These are phyloP conservation scores for Asterochloris erici DNA, from an alignment of 139 green algal genomes.

Conservation along the genomic window DNA sequence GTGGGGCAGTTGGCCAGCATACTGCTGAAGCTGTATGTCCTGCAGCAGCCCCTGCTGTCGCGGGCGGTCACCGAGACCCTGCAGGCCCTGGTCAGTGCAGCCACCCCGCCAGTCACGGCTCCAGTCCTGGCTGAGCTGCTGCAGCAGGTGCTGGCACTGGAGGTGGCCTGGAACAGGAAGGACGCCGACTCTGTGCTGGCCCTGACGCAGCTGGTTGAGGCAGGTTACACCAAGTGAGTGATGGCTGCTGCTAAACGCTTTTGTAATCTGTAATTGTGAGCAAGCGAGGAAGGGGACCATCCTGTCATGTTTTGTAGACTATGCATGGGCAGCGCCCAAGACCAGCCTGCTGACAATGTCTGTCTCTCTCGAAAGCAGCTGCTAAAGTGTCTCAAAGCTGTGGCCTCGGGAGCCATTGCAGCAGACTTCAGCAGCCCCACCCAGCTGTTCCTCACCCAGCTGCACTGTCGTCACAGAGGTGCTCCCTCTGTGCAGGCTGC, in stretches of 20 bases:
- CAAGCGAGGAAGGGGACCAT: too few relatives aligned
- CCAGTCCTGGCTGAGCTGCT: conserved; percentile 54
- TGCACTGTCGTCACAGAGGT: background rate
- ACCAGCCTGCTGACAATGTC: too few relatives aligned
- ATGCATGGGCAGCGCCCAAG: too few relatives aligned
- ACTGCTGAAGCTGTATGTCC: conserved; percentile 53
- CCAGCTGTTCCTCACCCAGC: background rate
- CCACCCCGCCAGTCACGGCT: conserved; percentile 32
- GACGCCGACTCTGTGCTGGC: conserved; percentile 41
- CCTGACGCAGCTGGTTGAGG: conserved; percentile 52
- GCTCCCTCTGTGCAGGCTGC: conserved; percentile 31
- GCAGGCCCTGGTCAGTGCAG: conserved; percentile 26
- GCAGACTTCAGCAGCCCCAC: too few relatives aligned
- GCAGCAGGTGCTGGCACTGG: conserved; percentile 34
- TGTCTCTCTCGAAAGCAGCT: too few relatives aligned
- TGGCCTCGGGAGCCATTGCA: too few relatives aligned
- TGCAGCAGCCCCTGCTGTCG: conserved; percentile 73
- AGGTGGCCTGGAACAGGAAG: conserved; percentile 40
- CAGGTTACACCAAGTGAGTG: conserved; percentile 20
- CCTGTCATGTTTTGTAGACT: too few relatives aligned
- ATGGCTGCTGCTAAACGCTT: too few relatives aligned
- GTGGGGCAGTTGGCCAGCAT: background rate
- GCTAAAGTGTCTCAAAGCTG: too few relatives aligned
- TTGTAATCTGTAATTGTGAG: too few relatives aligned
- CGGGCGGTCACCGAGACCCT: conserved; percentile 56